These are phyloP conservation scores for Gossypium lobatum DNA, from an alignment of 441 rosid genomes.

Conservation along the genomic window DNA sequence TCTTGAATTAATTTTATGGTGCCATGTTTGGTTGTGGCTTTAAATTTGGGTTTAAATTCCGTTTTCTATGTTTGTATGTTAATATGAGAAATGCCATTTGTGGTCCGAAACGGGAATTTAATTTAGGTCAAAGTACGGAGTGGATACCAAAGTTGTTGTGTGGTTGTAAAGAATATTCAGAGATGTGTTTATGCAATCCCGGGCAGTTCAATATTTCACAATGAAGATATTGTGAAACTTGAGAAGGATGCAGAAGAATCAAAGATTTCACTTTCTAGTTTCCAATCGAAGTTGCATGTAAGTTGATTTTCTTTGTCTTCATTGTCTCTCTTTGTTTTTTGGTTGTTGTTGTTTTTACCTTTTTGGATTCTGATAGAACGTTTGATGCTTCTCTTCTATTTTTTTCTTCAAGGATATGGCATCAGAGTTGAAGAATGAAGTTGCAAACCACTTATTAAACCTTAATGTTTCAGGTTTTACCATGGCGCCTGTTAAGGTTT, in stretches of 20 bases:
- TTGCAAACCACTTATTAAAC: constrained; percentile 52
- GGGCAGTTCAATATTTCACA: constrained; percentile 48
- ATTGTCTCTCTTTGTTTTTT: background rate
- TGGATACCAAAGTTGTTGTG: constrained; percentile 76
- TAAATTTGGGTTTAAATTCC: background rate
- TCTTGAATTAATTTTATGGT: background rate
- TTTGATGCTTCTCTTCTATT: constrained; percentile 3
- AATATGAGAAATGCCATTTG: background rate
- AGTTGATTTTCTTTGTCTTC: constrained; percentile 21
- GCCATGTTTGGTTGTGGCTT: background rate
- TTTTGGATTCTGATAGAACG: constrained; percentile 12
- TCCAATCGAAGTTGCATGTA: constrained; percentile 71
- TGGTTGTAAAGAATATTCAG: constrained; percentile 71
- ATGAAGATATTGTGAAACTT: constrained; percentile 52
- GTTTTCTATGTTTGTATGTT: background rate
- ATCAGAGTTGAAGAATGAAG: constrained; percentile 64
- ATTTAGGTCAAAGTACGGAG: constrained; percentile 78
- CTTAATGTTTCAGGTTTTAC: constrained; percentile 78
- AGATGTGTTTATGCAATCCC: constrained; percentile 94
- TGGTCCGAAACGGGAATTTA: constrained; percentile 10
- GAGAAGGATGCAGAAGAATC: constrained; percentile 78
- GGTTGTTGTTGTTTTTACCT: background rate
- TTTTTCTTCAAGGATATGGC: constrained; percentile 56
- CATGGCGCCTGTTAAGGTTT: constrained; percentile 87
- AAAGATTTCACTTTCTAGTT: constrained; percentile 45